These are phyloP conservation scores for Triticum dicoccoides DNA, from an alignment of 176 grass and related monocot genomes.

Conservation along the genomic window DNA sequence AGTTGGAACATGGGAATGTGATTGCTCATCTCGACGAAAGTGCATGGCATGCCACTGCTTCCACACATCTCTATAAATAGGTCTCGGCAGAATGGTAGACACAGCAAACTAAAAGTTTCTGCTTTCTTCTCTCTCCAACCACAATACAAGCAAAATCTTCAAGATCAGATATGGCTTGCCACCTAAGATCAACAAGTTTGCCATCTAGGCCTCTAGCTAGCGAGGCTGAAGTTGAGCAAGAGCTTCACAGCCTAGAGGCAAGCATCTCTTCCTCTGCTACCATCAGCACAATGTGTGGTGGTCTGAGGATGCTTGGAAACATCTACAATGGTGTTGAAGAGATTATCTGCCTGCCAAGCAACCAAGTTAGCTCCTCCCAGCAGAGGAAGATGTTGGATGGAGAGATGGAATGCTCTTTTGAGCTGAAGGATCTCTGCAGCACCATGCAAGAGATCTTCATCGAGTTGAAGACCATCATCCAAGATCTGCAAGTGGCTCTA, in stretches of 20 bases:
- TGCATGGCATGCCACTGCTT: background rate
- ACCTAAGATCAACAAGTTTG: slow-evolving; percentile 16
- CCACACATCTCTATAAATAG: slow-evolving; percentile 17
- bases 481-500: slow-evolving; percentile 25
- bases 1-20: slow-evolving; percentile 10
- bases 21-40: background rate
- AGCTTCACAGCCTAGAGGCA: slow-evolving; percentile 16
- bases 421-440: no score
- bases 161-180: slow-evolving; percentile 15
- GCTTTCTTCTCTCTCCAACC: background rate
- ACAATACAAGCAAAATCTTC: background rate
- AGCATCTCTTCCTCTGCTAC: slow-evolving; percentile 4
- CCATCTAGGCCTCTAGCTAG: slow-evolving; percentile 24
- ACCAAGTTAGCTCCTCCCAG: no score
- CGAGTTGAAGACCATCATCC: background rate
- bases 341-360: background rate
- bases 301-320: slow-evolving; percentile 15
- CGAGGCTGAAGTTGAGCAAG: background rate
- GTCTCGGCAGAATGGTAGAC: background rate
- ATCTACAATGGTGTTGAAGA: slow-evolving; percentile 23
- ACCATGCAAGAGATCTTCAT: no score
- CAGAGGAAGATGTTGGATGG: no score
- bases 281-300: background rate
- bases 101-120: background rate
- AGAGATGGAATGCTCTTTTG: no score